Evolutionary conservation across 352 stramenopile species (phyloP), one percentile per base, ranked within the genome.

Genomic region (Pythium grandisporangium): DNA sequence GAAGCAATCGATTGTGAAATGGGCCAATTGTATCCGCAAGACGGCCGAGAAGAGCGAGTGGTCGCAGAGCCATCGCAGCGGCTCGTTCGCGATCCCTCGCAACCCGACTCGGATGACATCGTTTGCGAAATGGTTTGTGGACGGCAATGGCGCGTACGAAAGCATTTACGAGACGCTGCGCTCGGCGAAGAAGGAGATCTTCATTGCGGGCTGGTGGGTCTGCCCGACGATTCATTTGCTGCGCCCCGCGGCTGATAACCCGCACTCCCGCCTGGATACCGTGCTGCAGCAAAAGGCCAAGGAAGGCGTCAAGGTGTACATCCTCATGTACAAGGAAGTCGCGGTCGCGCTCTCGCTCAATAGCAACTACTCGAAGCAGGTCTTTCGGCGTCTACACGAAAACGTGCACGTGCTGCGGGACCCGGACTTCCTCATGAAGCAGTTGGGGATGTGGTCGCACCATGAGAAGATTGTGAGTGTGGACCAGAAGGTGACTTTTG

Each of bases 391-490:
- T 6, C 56, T 92, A 3, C 79, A 92, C 48, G 55, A 61, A 7
- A 94, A 95, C 30, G 65, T 97, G 3, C 68, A 89, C 42, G 83
- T 95, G 24, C 53, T 96, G 4, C 77, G 88, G 3, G 85, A 97
- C 27, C 87, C 85, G 0, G 82, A 95, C 45, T 93, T 93, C 34
- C 42, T 90, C 32, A 84, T 93, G 70, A 88, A 89, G 55, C 66
- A 91, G n/a, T 45, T 88, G 35, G 80, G 80, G 2, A 70, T 90
- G 60, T 95, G 80, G 58, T 95, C 79, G 11, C 88, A 97, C 50
- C 88, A 97, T 60, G 88, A 97, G 44, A 97, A 97, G 51, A 84
- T 97, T 24, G 78, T 95, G 33, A 82, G 89, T 33, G 52, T 96
- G 20, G 88, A 97, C 41, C 81, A 96, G 45, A 70, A 67, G 32